Evolutionary conservation across 352 stramenopile genomes (phyloP).

Genomic region (Phytophthora ramorum): DNA sequence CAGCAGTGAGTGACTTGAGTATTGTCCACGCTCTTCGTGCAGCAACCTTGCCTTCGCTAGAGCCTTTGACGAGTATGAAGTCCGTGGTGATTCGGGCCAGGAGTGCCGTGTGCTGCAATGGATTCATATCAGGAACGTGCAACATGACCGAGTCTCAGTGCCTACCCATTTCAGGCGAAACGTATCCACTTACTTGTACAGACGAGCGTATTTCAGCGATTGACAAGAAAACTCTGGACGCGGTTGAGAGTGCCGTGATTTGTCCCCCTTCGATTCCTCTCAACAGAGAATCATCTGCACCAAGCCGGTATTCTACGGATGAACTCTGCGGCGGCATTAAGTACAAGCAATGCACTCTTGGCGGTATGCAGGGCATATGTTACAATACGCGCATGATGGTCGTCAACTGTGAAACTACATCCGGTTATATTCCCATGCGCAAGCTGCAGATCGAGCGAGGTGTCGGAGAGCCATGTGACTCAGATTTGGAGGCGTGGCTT

Average conservation of each 20-base stretch:
- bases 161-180: constrained; percentile 27
- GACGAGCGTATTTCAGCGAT: constrained; percentile 16
- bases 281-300: constrained; percentile 20
- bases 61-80: constrained; percentile 16
- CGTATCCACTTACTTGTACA: constrained; percentile 21
- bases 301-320: constrained; percentile 36
- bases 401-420: constrained; percentile 32
- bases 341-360: constrained; percentile 39
- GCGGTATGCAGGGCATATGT: constrained; percentile 39
- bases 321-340: constrained; percentile 37
- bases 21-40: constrained; percentile 24
- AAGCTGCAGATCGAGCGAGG: constrained; percentile 38
- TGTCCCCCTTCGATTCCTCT: constrained; percentile 18
- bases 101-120: constrained; percentile 40
- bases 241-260: constrained; percentile 1
- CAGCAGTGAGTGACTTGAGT: background rate
- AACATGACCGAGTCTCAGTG: constrained; percentile 38
- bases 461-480: constrained; percentile 36
- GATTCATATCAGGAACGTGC: constrained; percentile 34
- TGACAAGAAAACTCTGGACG: constrained; percentile 7
- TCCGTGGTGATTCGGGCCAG: too few relatives aligned
- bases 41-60: constrained; percentile 31
- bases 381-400: constrained; percentile 51
- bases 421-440: constrained; percentile 31
- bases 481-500: constrained; percentile 44